phyloP scores from a whole-genome alignment of 257 asterid species.

The Cinchona pubescens region DNA sequence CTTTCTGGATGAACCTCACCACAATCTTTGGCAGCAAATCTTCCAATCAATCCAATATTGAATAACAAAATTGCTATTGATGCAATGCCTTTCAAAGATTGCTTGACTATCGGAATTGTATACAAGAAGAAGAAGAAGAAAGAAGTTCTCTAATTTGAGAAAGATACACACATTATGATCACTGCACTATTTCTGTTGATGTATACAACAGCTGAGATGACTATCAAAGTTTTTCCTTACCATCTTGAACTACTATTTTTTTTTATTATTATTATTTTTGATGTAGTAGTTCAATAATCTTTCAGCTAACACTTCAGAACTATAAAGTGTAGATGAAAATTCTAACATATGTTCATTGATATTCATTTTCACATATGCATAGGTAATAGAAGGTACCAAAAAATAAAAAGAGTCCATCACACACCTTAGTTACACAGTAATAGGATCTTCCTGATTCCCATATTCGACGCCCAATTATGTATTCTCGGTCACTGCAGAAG shows the following conservation, averaged over 20 bases:
- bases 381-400: background rate
- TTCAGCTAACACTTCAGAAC: background rate
- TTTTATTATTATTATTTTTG: too few species aligned
- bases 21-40: background rate
- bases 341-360: background rate
- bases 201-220: too few species aligned
- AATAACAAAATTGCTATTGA: background rate
- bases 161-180: background rate
- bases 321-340: background rate
- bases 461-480: slow-evolving; percentile 82
- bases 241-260: background rate
- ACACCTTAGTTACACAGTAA: slow-evolving; percentile 82
- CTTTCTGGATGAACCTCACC: background rate
- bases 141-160: background rate
- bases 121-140: background rate
- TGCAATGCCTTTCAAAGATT: background rate
- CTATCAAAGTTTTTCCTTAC: background rate
- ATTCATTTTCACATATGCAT: background rate
- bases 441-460: slow-evolving; percentile 90
- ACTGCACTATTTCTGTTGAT: background rate
- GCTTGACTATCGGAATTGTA: background rate
- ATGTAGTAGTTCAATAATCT: background rate
- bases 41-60: background rate
- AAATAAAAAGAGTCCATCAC: background rate
- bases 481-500: slow-evolving; percentile 94